Evolutionary conservation across 352 stramenopile genomes (phyloP), one percentile per base, ranked within the genome.

Genomic region (Phytophthora gonapodyides): DNA sequence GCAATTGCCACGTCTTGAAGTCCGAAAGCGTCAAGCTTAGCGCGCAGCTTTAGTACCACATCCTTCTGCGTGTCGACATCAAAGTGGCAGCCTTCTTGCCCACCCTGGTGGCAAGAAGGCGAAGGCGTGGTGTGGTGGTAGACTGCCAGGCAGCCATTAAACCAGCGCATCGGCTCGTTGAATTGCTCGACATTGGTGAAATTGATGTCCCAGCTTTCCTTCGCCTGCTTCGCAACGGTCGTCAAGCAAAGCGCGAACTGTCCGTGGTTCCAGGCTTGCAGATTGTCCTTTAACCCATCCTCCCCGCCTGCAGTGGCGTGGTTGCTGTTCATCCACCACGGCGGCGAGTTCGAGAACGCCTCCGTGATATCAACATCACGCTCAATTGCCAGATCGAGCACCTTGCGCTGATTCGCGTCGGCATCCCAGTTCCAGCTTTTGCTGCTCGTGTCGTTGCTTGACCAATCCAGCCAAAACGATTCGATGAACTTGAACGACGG

Each of bases 271-370:
- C 72, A 82, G 30, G 50, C 56, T 38, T 82, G 69, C 9, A 87
- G 53, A 41, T 88, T 88, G 53, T 84, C 75, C 19, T 70, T 70
- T 7, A 52, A 67, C 19, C 76, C 66, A 6, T 59, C 68, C 15
- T 63, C 54, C 36, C 67, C 76, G 35, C 79, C 79, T 11, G 79
- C 76, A 11, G 77, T 78, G 0, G 76, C 73, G 45, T 77, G 61
- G 57, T 87, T 87, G 54, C 65, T 71, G 31, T 61, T 82, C 79
- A 87, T 88, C 79, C 79, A 88, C 79, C 79, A 88, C 11, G 79
- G 79, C 5, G 76, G 76, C 40, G 79, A 75, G 52, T 88, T 87
- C 5, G 76, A 82, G 43, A 86, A 87, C 0, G 75, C 75, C 35
- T 88, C 79, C 3, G 78, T 58, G 24, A 80, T 16, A 63, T 81